Percentiles rank a stretch among this genome's conserved stretches.
These are phyloP conservation scores for Gaeumannomyces sp. DNA, from an alignment of 2,329 filamentous ascomycete genomes.

Conservation along the genomic window DNA sequence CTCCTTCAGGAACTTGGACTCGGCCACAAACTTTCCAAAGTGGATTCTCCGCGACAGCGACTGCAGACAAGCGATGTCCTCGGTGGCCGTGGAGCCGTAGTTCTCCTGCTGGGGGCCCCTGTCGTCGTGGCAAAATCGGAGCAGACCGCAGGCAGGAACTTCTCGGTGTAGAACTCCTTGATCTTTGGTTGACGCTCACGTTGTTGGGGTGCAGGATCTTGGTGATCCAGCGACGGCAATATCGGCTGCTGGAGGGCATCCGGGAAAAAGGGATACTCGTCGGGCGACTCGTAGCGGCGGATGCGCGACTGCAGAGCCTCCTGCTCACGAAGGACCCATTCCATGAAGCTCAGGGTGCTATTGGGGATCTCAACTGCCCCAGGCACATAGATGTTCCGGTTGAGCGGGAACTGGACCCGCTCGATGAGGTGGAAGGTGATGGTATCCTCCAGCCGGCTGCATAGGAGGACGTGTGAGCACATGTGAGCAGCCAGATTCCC, in stretches of 20 bases:
- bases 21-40: constrained; percentile 97
- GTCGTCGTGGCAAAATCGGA: constrained; percentile 69
- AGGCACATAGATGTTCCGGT: constrained; percentile 76
- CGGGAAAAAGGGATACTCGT: constrained; percentile 97
- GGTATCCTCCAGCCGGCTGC: constrained; percentile 90
- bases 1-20: constrained; percentile 87
- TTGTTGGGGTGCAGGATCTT: constrained; percentile 79
- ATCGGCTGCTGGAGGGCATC: constrained; percentile 72
- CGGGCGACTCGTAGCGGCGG: constrained; percentile 89
- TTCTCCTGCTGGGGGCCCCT: constrained; percentile 85
- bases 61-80: constrained; percentile 85
- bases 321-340: constrained; percentile 88
- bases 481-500: neutral
- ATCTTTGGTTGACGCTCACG: constrained; percentile 87
- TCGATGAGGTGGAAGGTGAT: constrained; percentile 97
- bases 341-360: constrained; percentile 72
- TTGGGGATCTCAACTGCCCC: constrained; percentile 74
- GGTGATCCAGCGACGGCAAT: constrained; percentile 78
- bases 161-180: constrained; percentile 74
- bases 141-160: constrained; percentile 80
- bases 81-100: constrained; percentile 87
- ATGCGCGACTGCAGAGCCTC: constrained; percentile 89
- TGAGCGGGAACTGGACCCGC: constrained; percentile 93
- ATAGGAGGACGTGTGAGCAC: constrained; percentile 11
- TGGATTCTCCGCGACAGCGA: constrained; percentile 86